Evolutionary conservation across 768 basidiomycete species (phyloP).

Genomic region (Phallus indusiatus): DNA sequence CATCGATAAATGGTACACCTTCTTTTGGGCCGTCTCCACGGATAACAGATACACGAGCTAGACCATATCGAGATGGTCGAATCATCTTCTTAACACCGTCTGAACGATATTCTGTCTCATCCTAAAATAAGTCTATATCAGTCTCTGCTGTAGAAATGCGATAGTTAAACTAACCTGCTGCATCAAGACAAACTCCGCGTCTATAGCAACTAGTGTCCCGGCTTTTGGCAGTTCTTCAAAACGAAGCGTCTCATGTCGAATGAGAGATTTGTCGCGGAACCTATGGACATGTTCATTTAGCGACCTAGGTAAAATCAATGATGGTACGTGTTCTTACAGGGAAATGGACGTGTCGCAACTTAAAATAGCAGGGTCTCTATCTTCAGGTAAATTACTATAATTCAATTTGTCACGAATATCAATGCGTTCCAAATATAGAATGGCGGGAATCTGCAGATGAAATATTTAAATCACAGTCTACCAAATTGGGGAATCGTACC

Average conservation of each 20-base stretch:
- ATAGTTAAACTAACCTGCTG: constrained; percentile 53
- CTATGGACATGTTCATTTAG: constrained; percentile 27
- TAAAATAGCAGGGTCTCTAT: constrained; percentile 65
- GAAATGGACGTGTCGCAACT: constrained; percentile 85
- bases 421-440: constrained; percentile 80
- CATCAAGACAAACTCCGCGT: constrained; percentile 96
- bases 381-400: constrained; percentile 51
- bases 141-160: background rate
- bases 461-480: constrained; percentile 13
- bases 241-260: constrained; percentile 71
- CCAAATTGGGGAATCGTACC: constrained; percentile 33
- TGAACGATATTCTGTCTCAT: constrained; percentile 91
- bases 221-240: constrained; percentile 72
- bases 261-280: constrained; percentile 59
- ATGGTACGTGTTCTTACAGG: constrained; percentile 37
- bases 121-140: constrained; percentile 33
- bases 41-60: constrained; percentile 91
- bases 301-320: background rate
- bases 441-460: constrained; percentile 58
- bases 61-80: constrained; percentile 80
- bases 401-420: constrained; percentile 54
- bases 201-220: constrained; percentile 88
- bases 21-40: constrained; percentile 75
- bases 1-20: constrained; percentile 91
- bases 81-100: constrained; percentile 92